These are phyloP conservation scores for Plantago coronopus DNA, from an alignment of 305 asterid genomes.

Conservation along the genomic window DNA sequence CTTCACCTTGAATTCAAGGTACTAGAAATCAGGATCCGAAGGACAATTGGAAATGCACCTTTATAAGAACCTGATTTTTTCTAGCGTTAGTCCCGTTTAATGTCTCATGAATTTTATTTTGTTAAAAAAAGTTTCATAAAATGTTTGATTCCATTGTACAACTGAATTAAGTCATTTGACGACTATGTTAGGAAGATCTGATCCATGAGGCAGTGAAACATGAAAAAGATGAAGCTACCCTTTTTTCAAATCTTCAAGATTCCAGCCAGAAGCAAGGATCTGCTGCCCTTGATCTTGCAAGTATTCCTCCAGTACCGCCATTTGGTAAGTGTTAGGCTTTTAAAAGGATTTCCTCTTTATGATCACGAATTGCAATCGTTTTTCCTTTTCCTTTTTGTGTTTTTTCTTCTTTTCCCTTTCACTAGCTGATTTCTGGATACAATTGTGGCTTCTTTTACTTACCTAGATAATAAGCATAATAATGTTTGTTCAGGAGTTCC, in stretches of 20 bases:
- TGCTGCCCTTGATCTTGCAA: slow-evolving; percentile 25
- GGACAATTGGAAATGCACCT: no score
- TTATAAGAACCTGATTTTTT: no score
- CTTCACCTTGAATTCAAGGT: no score
- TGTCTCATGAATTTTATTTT: not conserved
- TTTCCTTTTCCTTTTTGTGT: no score
- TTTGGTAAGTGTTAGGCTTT: slow-evolving; percentile 37
- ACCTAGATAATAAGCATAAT: no score
- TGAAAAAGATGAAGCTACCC: slow-evolving; percentile 27
- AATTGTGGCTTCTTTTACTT: no score
- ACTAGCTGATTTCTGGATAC: no score
- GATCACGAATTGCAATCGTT: not conserved
- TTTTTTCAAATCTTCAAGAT: slow-evolving; percentile 24
- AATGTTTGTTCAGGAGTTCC: no score
- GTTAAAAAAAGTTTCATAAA: not conserved
- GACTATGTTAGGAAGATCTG: slow-evolving; percentile 36
- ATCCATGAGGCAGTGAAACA: slow-evolving; percentile 21
- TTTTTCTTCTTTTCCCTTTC: no score
- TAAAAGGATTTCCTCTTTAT: not conserved
- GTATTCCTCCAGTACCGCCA: slow-evolving; percentile 52
- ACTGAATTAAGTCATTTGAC: slow-evolving; percentile 16
- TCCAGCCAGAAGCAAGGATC: slow-evolving; percentile 24
- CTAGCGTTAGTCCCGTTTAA: not conserved
- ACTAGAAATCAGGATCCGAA: no score
- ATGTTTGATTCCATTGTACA: not conserved